Conservation (phyloP, 2,329 filamentous ascomycete genomes). For the Colletotrichum navitas region DNA sequence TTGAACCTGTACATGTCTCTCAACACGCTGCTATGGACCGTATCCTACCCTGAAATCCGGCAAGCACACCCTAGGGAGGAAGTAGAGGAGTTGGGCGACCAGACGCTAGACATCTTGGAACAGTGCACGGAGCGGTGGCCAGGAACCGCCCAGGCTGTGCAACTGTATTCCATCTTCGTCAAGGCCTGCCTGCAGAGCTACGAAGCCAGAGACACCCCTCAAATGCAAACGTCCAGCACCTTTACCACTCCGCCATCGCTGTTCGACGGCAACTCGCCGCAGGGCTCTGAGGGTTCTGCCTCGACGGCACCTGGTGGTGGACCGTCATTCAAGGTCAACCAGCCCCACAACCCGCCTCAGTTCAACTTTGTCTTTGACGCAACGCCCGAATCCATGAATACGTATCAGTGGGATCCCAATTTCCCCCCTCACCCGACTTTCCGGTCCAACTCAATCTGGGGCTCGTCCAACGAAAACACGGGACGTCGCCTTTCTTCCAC, state of each 20-base stretch:
- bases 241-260: slow-evolving; percentile 62
- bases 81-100: slow-evolving; percentile 79
- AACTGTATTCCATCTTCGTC: slow-evolving; percentile 89
- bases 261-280: slow-evolving; percentile 62
- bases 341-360: slow-evolving; percentile 66
- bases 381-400: slow-evolving; percentile 65
- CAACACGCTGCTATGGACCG: slow-evolving; percentile 91
- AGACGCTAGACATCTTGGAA: slow-evolving; percentile 82
- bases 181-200: slow-evolving; percentile 91
- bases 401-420: slow-evolving; percentile 58
- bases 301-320: slow-evolving; percentile 47
- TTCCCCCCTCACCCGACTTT: slow-evolving; percentile 65
- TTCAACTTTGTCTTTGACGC: slow-evolving; percentile 72
- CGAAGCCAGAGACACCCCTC: slow-evolving; percentile 67
- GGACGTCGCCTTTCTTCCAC: slow-evolving; percentile 74
- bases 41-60: slow-evolving; percentile 88
- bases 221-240: slow-evolving; percentile 49
- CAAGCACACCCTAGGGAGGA: slow-evolving; percentile 78
- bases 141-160: slow-evolving; percentile 84
- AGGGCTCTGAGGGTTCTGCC: slow-evolving; percentile 55
- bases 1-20: slow-evolving; percentile 91
- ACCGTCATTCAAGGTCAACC: slow-evolving; percentile 57
- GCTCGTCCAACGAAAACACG: slow-evolving; percentile 64
- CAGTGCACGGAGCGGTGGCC: slow-evolving; percentile 91
- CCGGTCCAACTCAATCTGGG: slow-evolving; percentile 76